Percentiles rank a stretch among this genome's conserved stretches.
These are phyloP conservation scores for Trametes sp. DNA, from an alignment of 1,284 basidiomycete species.

Conservation along the genomic window DNA sequence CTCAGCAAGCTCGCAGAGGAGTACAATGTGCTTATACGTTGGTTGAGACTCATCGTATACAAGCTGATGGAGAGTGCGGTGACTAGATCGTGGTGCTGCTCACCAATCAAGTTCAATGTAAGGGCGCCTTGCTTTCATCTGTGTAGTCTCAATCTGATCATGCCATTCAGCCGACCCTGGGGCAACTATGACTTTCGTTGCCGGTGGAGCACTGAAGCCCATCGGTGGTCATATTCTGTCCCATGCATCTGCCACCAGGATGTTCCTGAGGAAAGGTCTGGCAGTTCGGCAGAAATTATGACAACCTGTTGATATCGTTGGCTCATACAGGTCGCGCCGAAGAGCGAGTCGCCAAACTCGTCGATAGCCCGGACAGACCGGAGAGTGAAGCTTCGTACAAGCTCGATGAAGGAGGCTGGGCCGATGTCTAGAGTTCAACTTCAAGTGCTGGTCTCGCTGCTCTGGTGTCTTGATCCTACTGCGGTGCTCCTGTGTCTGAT, in stretches of 20 bases:
- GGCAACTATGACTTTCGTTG: slow-evolving; percentile 93
- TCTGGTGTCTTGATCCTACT: neutral
- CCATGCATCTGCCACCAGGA: slow-evolving; percentile 84
- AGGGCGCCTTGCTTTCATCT: slow-evolving; percentile 27
- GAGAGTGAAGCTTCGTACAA: slow-evolving; percentile 94
- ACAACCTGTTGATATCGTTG: too few relatives aligned
- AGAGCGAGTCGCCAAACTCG: slow-evolving; percentile 94
- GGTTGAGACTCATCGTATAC: neutral
- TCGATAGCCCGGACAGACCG: slow-evolving; percentile 91
- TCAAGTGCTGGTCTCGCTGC: neutral
- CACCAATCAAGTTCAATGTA: slow-evolving; percentile 93
- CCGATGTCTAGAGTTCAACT: slow-evolving; percentile 66
- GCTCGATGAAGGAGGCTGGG: slow-evolving; percentile 87
- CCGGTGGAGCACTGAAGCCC: slow-evolving; percentile 86
- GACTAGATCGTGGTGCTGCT: slow-evolving; percentile 89
- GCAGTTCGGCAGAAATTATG: slow-evolving; percentile 16
- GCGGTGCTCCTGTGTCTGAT: too few relatives aligned
- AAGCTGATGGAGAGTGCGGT: too few relatives aligned
- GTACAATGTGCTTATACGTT: slow-evolving; percentile 66
- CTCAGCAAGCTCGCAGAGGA: slow-evolving; percentile 92
- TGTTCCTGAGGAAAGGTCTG: slow-evolving; percentile 87
- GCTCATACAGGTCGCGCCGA: slow-evolving; percentile 78
- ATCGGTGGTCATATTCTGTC: slow-evolving; percentile 90
- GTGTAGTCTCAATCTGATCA: neutral
- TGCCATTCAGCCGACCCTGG: slow-evolving; percentile 82